Base-by-base conservation (phyloP, 2,329 filamentous ascomycete species). In the Ceratocystiopsis sp. region DNA sequence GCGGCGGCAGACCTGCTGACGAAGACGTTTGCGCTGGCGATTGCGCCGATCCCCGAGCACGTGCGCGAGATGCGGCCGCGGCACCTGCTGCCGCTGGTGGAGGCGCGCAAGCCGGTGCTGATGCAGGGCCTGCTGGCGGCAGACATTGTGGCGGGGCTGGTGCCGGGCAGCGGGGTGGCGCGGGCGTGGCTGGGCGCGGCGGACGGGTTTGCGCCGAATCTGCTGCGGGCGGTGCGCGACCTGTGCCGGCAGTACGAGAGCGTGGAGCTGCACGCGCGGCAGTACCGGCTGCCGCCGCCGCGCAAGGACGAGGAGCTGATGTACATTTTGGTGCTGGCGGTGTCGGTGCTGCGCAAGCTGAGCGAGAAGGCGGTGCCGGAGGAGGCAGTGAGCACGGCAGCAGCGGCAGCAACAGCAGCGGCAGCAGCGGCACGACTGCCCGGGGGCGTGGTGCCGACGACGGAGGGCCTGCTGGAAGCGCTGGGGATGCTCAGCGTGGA, bases 111-210 rank as follows among this genome's bases (percentile, higher is more conserved):
- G 59, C 81, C 91, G 0, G 80, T 85, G 53, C 64, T 98, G 12
- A 91, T 93, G 71, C 91, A 98, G 61, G 87, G 86, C 1, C 74
- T 96, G 53, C 68, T 96, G 7, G 83, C 86, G 1, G 87, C 85
- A 0, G 87, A 96, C 51, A 93, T 96, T 42, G 64, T 96, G 3
- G 77, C 85, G 0, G 78, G 78, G 11, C 67, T 95, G 13, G 70
- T 71, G 1, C 75, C 75, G 2, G 53, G 52, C 1, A 71, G 71
- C 15, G 71, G 75, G 4, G 62, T 95, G 9, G 80, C 87, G 4
- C 75, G 75, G 44, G 68, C 73, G 0, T 96, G 91, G 87, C 71
- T 96, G 9, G 75, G 79, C 35, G 85, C 83, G 4, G 76, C 80
- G 37, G 86, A 93, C 52, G 84, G 83, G 0, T 91, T 94, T 58